These are phyloP conservation scores for Myxozyma kluyveri DNA, from an alignment of 805 yeast genomes.

Conservation along the genomic window DNA sequence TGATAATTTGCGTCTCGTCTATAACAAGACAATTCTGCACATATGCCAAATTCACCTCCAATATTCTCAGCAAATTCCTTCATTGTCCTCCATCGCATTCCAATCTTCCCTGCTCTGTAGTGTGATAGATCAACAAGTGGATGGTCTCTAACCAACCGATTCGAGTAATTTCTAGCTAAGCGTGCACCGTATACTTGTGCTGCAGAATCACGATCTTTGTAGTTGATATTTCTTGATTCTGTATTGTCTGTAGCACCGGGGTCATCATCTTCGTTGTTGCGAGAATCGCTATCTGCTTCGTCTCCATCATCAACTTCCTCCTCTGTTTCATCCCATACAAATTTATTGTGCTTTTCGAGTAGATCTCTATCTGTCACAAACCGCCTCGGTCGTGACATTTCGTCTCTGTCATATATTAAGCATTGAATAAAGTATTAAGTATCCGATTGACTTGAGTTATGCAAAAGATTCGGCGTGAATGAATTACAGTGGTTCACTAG, in stretches of 20 bases:
- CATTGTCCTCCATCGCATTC: slow-evolving; percentile 21
- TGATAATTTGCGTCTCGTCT: slow-evolving; percentile 6
- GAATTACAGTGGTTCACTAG: no score
- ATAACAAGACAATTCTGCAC: slow-evolving; percentile 14
- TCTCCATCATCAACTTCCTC: neutral
- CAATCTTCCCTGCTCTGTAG: slow-evolving; percentile 17
- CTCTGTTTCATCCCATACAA: slow-evolving; percentile 11
- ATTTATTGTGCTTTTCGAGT: slow-evolving; percentile 11
- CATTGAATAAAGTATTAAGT: no score
- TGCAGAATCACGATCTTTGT: slow-evolving; percentile 4
- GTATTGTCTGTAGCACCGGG: neutral
- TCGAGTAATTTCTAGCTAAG: slow-evolving; percentile 12
- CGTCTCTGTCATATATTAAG: neutral
- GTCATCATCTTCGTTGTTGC: no score
- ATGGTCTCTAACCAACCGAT: slow-evolving; percentile 13
- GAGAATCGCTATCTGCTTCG: neutral
- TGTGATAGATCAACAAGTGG: slow-evolving; percentile 19
- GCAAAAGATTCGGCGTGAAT: no score
- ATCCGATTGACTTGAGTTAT: no score
- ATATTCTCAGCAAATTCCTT: slow-evolving; percentile 13
- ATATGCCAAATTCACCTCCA: slow-evolving; percentile 19
- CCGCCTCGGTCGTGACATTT: neutral
- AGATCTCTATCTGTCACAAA: slow-evolving; percentile 22
- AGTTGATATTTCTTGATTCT: neutral
- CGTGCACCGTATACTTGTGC: slow-evolving; percentile 13